Evolutionary conservation across 202 grass and related monocot species (phyloP), one percentile per base, ranked within the genome.

Genomic region (Tripidium arundinaceum): DNA sequence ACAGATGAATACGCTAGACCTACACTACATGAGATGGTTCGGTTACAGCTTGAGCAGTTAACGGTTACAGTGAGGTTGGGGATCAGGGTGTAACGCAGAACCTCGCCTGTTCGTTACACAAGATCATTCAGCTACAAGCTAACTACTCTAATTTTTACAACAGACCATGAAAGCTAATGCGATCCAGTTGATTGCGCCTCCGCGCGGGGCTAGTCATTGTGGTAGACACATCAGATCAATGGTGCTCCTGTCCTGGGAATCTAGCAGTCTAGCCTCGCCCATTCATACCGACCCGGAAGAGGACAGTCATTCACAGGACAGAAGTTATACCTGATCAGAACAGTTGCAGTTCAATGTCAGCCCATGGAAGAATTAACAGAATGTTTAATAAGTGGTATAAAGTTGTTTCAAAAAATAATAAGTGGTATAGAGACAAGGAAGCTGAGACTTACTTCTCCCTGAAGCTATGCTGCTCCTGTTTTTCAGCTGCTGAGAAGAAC

Each of bases 241-340:
- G 33, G 72, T 84, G 80, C 73, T 85, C 62, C 41, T 54, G 28
- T 49, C 19, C 39, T 45, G 47, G 80, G 59, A 82, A 62, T 26
- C 80, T 91, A 97, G 85, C 70, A 89, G 90, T 90, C 89, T 77
- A 93, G 68, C 76, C 83, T 90, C 61, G 70, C 28, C 94, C 94
- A 97, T 65, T 94, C 89, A 4, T 94, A 97, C 39, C 87, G 91
- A 21, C 94, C 94, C 15, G 85, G 85, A 47, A 97, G 74, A 12
- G 94, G 91, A 33, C 87, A 80, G 10, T 76, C 91, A 15, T 85
- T 90, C 75, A 84, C 91, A 4, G 87, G 89, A 65, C 92, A 93
- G 68, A 94, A 97, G 75, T 97, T 94, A 36, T 97, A 97, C 91
- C 94, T 97, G 82, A 52, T 60, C n/a, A 79, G 0, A 75, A 42